Evolutionary conservation across 306 rosid species (phyloP), one percentile per base, ranked within the genome.

Genomic region (Ceratonia siliqua): DNA sequence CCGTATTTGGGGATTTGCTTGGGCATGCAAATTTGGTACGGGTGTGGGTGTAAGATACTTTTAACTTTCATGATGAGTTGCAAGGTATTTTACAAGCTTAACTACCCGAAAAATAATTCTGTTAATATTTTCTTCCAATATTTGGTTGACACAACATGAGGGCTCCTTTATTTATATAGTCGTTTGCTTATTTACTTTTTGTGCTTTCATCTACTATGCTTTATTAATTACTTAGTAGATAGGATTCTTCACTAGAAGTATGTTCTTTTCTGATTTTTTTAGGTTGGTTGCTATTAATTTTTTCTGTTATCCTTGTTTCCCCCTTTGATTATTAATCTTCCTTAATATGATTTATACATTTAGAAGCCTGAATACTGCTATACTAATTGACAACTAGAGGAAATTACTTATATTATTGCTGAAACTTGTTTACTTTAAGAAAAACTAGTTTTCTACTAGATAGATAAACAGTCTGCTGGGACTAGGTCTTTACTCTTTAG

Each of bases 1-100:
- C 98, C 98, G 53, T 93, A 87, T 82, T 87, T 93, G 36, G 98
- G 98, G 58, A 93, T 93, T 78, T 93, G 98, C 85, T 85, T 93
- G 90, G 98, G 98, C 68, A 90, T 93, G 98, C 97, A 93, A 82
- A 90, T n/a, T 46, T 39, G 25, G 45, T 10, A 17, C 25, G 14
- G 20, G 25, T 20, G 36, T 76, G 49, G 32, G 53, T 2, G 36
- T 30, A 33, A 14, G 43, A 4, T 59, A 7, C 8, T 13, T 18
- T 25, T 25, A 42, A 42, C 22, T 48, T n/a, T 7, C 11, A 7
- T 38, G 42, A 12, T 55, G 43, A 61, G 12, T 33, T 33, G 45
- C 27, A 61, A 17, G 14, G 15, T 61, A 33, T 27, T 17, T 61
- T 59, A 25, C 66, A 33, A 32, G 45, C 25, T 59, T 59, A 30